Percentiles rank a stretch among this genome's conserved stretches.
phyloP scores from a whole-genome alignment of 2,329 filamentous ascomycete genomes.

The Phaeoacremonium minimum region DNA sequence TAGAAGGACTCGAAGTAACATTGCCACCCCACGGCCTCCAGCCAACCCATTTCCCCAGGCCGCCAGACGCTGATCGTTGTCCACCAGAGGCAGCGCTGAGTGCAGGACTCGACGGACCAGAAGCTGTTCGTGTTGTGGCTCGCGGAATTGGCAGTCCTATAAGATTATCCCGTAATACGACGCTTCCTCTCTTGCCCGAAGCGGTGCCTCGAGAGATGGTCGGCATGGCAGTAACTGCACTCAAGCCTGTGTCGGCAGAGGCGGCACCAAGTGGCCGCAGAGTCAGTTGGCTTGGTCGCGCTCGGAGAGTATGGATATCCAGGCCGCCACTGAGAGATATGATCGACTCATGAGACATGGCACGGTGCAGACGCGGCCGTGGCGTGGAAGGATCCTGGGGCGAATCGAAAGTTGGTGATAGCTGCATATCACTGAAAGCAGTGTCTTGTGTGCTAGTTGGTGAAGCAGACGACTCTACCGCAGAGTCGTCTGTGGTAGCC shows the following conservation, averaged over 20 bases:
- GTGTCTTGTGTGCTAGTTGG: slow-evolving; percentile 13
- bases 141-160: slow-evolving; percentile 29
- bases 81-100: slow-evolving; percentile 1
- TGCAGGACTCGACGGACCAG: slow-evolving; percentile 1
- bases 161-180: slow-evolving; percentile 54
- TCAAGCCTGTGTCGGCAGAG: slow-evolving; percentile 51
- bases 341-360: slow-evolving; percentile 80
- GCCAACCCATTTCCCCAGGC: slow-evolving; percentile 38
- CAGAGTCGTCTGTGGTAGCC: slow-evolving; percentile 28
- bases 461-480: slow-evolving; percentile 20
- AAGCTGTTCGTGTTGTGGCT: slow-evolving; percentile 8
- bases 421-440: slow-evolving; percentile 1
- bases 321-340: slow-evolving; percentile 83
- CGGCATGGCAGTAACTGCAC: slow-evolving; percentile 55
- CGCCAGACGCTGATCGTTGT: slow-evolving; percentile 15
- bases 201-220: slow-evolving; percentile 40
- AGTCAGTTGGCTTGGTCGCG: slow-evolving; percentile 71
- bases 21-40: slow-evolving; percentile 43
- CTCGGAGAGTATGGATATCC: slow-evolving; percentile 80
- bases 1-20: background rate
- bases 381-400: slow-evolving; percentile 13
- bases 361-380: slow-evolving; percentile 40
- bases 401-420: slow-evolving; percentile 15
- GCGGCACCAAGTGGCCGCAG: slow-evolving; percentile 47
- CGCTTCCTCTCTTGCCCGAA: slow-evolving; percentile 44